Base-by-base conservation (phyloP, 768 basidiomycete species). In the Phylloporus sp. region DNA sequence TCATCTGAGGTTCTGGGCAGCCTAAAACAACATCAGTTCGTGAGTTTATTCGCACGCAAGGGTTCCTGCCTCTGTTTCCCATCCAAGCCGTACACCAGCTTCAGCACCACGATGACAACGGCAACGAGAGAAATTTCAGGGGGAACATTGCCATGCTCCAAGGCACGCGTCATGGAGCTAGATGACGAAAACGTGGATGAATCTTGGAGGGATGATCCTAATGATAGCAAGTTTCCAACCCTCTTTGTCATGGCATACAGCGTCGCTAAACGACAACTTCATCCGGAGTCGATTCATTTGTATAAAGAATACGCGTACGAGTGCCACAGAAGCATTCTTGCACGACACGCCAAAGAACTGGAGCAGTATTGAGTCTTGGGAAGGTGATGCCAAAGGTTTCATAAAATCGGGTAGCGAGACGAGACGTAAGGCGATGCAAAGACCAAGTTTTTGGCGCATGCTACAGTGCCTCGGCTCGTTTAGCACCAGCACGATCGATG, bases 1-100 rank as follows among this genome's bases (percentile, higher is more conserved):
- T 91, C 88, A 36, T 70, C 63, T 26, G 56, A 42, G 45, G 70
- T 64, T 47, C 56, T 62, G 49, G 79, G 79, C 26, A 64, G 57
- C 61, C 78, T 84, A 52, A 49, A 37, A 54, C 26, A 20, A 21
- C 36, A 35, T 57, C 48, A 57, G 48, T 48, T 48, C 32, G 33
- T 38, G 37, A 52, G 37, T 29, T 9, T 28, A 34, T 23, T 31
- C 36, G 24, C 38, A 50, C 38, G 44, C 40, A 46, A 49, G 34
- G 0, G 9, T 27, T 52, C 69, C 49, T 60, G 81, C 86, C 87
- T 77, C 43, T 57, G 46, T 52, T 69, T 70, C 23, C 82, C 88
- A 61, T 93, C 90, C 23, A 93, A 60, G 1, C 91, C 93, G 57
- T 93, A 93, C 21, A 83, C 77, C 74, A 95, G 74, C 69, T 93